Conservation (phyloP, 2,329 filamentous ascomycete genomes). For the Fusarium protoensiforme region DNA sequence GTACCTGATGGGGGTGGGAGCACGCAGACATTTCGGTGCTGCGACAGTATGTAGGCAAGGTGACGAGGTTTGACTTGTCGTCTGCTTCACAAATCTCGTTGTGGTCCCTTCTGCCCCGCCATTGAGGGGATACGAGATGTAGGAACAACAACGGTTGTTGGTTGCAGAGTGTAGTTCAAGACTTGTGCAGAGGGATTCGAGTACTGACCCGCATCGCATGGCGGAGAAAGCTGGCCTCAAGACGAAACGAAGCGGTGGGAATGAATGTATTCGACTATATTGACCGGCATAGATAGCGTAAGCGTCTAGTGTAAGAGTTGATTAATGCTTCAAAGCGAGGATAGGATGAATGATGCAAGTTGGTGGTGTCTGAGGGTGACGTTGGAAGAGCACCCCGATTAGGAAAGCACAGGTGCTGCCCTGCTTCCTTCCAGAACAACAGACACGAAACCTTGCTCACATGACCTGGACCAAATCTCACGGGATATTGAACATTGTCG, state of each 20-base stretch:
- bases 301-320: background rate
- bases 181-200: background rate
- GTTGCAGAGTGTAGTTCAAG: background rate
- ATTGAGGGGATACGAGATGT: slow-evolving; percentile 14
- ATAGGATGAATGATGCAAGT: background rate
- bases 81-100: slow-evolving; percentile 12
- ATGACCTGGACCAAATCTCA: slow-evolving; percentile 18
- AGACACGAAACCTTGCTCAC: slow-evolving; percentile 6
- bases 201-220: background rate
- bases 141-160: slow-evolving; percentile 4
- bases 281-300: background rate
- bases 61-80: background rate
- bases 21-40: background rate
- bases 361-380: background rate
- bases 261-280: background rate
- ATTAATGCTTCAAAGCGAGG: background rate
- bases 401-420: slow-evolving; percentile 4
- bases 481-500: background rate
- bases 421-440: slow-evolving; percentile 29
- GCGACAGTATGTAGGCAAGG: slow-evolving; percentile 1
- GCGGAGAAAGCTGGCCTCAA: slow-evolving; percentile 1
- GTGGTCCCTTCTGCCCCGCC: slow-evolving; percentile 12
- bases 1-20: slow-evolving; percentile 3
- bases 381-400: background rate
- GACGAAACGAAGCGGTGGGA: slow-evolving; percentile 5